These are phyloP conservation scores for Blumeria hordei DNA, from an alignment of 2,329 filamentous ascomycete genomes.

Conservation along the genomic window DNA sequence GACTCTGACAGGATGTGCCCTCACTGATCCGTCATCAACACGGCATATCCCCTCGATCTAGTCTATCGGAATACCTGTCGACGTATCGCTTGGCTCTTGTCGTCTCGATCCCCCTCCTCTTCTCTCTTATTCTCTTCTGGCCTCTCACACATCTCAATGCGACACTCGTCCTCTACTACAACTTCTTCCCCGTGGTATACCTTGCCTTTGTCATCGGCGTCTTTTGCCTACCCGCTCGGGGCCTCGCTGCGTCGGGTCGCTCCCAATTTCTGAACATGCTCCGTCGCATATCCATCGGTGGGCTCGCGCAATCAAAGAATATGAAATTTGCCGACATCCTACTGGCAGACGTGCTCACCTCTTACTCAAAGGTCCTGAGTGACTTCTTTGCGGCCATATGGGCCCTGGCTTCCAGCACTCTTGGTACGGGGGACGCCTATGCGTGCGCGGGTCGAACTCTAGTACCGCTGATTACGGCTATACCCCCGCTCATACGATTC, in stretches of 20 bases:
- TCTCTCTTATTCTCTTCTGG: constrained; percentile 70
- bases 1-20: constrained; percentile 40
- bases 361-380: constrained; percentile 76
- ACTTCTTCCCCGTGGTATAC: constrained; percentile 69
- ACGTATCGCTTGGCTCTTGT: constrained; percentile 67
- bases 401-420: constrained; percentile 60
- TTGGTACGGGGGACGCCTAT: constrained; percentile 60
- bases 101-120: constrained; percentile 43
- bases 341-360: constrained; percentile 81
- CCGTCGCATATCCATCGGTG: constrained; percentile 58
- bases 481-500: constrained; percentile 68
- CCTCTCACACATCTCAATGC: constrained; percentile 45
- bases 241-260: constrained; percentile 46
- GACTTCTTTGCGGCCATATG: constrained; percentile 75
- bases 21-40: constrained; percentile 66
- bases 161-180: constrained; percentile 47
- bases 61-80: constrained; percentile 53
- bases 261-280: constrained; percentile 52
- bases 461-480: constrained; percentile 62
- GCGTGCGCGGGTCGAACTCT: constrained; percentile 55
- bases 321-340: constrained; percentile 90
- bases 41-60: constrained; percentile 37
- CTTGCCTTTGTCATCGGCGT: constrained; percentile 47
- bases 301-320: constrained; percentile 63
- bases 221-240: constrained; percentile 49